Percentiles rank a stretch among this genome's conserved stretches.
Evolutionary conservation across 306 rosid genomes (phyloP).

Genomic region (Pyrus communis): DNA sequence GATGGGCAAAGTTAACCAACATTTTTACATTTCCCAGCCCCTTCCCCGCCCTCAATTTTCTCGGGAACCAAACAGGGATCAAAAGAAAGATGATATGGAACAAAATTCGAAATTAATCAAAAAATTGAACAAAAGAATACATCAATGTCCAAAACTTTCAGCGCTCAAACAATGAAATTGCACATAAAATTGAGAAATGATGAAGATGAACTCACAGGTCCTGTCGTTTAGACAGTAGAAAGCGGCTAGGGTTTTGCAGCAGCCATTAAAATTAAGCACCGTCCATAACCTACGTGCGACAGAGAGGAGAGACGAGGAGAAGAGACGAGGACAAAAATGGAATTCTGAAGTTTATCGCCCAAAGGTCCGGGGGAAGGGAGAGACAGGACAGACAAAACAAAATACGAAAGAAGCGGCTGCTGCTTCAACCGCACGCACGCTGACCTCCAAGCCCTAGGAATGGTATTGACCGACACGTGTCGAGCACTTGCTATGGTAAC

Average conservation of each 20-base stretch:
- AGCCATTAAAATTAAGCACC: constrained; percentile 30
- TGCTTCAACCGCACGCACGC: constrained; percentile 32
- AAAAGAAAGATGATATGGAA: not conserved
- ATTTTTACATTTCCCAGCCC: not conserved
- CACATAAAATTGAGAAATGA: not conserved
- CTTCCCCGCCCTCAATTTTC: not conserved
- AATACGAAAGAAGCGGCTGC: not conserved
- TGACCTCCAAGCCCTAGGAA: constrained; percentile 23
- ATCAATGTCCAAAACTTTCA: not conserved
- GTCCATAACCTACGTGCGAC: not conserved
- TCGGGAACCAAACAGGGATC: constrained; percentile 10
- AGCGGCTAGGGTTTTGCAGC: constrained; percentile 69
- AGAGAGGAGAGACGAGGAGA: constrained; percentile 10
- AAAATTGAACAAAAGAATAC: not conserved
- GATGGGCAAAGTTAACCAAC: not conserved
- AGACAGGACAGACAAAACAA: constrained; percentile 16
- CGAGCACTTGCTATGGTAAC: not conserved
- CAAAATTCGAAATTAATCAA: not conserved
- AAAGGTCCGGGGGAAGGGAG: constrained; percentile 8
- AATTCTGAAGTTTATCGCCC: constrained; percentile 13
- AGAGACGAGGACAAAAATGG: constrained; percentile 7
- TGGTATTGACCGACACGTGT: constrained; percentile 49
- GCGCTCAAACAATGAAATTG: not conserved
- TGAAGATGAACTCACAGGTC: constrained; percentile 28
- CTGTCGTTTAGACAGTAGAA: constrained; percentile 2